Evolutionary conservation across 2,329 filamentous ascomycete species (phyloP).

Genomic region (Ophiostoma ips): DNA sequence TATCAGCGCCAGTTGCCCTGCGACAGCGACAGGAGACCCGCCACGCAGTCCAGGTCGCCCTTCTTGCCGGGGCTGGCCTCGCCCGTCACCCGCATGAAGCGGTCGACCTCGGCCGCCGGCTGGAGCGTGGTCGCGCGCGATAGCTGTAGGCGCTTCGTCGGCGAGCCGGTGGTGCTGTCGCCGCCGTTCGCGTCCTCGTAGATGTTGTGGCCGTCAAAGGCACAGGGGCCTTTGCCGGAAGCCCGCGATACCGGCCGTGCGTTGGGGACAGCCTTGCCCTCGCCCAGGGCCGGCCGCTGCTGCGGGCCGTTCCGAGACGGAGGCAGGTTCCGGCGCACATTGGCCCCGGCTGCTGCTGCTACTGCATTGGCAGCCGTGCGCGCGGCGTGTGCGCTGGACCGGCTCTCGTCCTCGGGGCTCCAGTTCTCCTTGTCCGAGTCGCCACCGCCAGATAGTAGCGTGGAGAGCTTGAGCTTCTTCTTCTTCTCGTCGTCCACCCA

Average conservation of each 20-base stretch:
- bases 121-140: constrained; percentile 9
- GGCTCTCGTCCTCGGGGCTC: constrained; percentile 39
- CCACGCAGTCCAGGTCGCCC: constrained; percentile 76
- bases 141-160: constrained; percentile 3
- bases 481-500: constrained; percentile 20
- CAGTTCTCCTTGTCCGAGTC: constrained; percentile 97
- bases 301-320: constrained; percentile 19
- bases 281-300: constrained; percentile 25
- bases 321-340: constrained; percentile 24
- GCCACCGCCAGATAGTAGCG: constrained; percentile 30
- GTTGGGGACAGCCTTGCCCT: constrained; percentile 23
- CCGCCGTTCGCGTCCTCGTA: constrained; percentile 36
- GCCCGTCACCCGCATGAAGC: constrained; percentile 57
- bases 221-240: constrained; percentile 15
- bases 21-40: constrained; percentile 75
- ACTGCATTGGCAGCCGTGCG: constrained; percentile 1
- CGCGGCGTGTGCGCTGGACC: constrained; percentile 19
- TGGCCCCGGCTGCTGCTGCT: constrained; percentile 15
- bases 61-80: constrained; percentile 55
- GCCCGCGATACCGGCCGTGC: constrained; percentile 26
- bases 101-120: constrained; percentile 49
- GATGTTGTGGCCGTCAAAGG: constrained; percentile 28
- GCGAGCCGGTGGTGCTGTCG: constrained; percentile 4
- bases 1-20: constrained; percentile 75
- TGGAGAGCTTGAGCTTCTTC: constrained; percentile 30